Conservation (phyloP, 2,329 filamentous ascomycete species). For the Colletotrichum godetiae region DNA sequence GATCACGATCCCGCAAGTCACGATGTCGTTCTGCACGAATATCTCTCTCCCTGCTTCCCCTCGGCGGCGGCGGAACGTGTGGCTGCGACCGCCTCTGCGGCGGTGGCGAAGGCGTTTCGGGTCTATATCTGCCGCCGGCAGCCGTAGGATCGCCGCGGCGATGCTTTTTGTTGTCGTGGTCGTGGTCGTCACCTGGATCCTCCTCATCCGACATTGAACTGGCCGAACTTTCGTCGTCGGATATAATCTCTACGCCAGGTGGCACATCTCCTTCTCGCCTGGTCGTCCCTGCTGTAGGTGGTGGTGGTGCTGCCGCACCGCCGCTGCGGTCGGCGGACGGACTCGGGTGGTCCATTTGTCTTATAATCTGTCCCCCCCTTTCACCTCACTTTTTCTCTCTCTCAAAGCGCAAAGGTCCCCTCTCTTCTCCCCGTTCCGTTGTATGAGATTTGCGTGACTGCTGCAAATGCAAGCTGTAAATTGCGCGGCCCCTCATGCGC, state of each 20-base stretch:
- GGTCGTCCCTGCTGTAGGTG: not conserved
- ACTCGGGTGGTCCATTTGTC: constrained; percentile 9
- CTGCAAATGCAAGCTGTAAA: not conserved
- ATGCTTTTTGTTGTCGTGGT: not conserved
- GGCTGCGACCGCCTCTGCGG: constrained; percentile 11
- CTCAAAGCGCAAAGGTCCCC: not conserved
- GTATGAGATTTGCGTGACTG: not conserved
- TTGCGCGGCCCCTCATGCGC: not conserved
- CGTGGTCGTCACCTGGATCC: not conserved
- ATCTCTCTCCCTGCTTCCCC: constrained; percentile 21
- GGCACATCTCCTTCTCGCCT: constrained; percentile 6
- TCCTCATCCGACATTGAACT: constrained; percentile 33
- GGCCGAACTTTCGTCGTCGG: constrained; percentile 9
- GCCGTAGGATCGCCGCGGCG: not conserved
- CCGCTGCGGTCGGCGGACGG: constrained; percentile 22
- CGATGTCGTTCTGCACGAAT: constrained; percentile 12
- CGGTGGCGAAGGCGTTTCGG: constrained; percentile 25
- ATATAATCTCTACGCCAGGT: not conserved
- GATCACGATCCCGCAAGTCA: constrained; percentile 5
- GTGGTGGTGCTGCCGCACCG: not conserved
- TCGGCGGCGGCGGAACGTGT: constrained; percentile 6
- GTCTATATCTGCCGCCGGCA: constrained; percentile 22
- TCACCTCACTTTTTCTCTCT: not conserved
- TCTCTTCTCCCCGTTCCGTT: not conserved
- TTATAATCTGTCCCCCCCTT: not conserved